Base-by-base conservation (phyloP, 2,329 filamentous ascomycete species). In the Karstenula rhodostoma region DNA sequence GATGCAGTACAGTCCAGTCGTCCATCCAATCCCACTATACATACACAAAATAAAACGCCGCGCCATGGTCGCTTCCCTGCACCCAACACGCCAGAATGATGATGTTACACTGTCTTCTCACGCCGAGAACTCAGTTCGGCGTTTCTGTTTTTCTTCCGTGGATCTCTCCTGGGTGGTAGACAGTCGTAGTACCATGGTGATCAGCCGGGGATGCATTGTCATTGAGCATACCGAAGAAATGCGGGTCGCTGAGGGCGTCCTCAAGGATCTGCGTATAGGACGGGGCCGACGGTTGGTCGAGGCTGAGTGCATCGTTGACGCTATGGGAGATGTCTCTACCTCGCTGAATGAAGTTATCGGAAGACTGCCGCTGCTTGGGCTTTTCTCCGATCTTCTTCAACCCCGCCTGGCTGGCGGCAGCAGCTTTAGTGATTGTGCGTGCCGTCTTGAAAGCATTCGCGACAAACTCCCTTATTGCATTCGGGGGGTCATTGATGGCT, bases 391-490 rank as follows among this genome's bases (percentile, higher is more conserved):
- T 1, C 33, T 49, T 56, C 52, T 66, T 67, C n/a, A 49, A 50
- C 33, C 61, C 42, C 0, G 67, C 62, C 47, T 63, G 50, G 15
- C 60, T 66, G 29, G 68, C 59, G n/a, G 56, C 49, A 23, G 67
- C 66, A 1, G 67, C 67, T 40, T 67, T 33, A 1, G 67, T 70
- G 47, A 75, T 64, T 12, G 56, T 49, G 43, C 71, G 66, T 25
- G 64, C 71, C 25, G 73, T 58, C 1, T 51, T 52, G 42, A 73
- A 63, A 17, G 66, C 63, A 29, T 59, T 63, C 9, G 63, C 55
- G 7, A 72, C 64, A 37, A 73, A 75, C 0, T 60, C 49, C 9
- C 61, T 61, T 27, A 73, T n/a, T 1, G 44, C 47, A 4, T 43
- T 37, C 15, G 65, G 54, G 7, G 67, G 56, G 12, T 60, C 51